Evolutionary conservation across 2,329 filamentous ascomycete species (phyloP).

Genomic region (Beauveria sp.): DNA sequence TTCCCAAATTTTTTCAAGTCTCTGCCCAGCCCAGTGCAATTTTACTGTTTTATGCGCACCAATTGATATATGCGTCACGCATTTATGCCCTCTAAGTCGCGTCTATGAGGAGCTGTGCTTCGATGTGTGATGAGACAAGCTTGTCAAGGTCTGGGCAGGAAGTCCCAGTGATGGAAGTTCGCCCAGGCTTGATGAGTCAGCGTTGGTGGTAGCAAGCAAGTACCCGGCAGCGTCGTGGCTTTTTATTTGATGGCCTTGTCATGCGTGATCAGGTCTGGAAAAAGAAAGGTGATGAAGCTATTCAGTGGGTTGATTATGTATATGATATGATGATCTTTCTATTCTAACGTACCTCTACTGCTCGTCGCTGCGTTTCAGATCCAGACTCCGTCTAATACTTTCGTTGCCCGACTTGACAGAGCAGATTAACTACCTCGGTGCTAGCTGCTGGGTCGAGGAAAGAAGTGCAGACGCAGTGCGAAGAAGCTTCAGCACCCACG

Average conservation of each 20-base stretch:
- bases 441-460: too few relatives aligned
- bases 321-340: too few relatives aligned
- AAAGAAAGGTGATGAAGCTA: too few relatives aligned
- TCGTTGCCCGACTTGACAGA: too few relatives aligned
- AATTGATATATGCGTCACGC: background rate
- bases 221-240: background rate
- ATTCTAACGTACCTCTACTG: too few relatives aligned
- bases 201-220: background rate
- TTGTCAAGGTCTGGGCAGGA: background rate
- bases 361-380: too few relatives aligned
- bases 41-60: conserved; percentile 3
- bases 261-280: background rate
- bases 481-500: too few relatives aligned
- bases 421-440: too few relatives aligned
- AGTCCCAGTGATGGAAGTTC: background rate
- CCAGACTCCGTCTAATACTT: too few relatives aligned
- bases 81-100: background rate
- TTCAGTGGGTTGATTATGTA: too few relatives aligned
- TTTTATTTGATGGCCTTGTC: background rate
- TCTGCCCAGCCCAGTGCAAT: background rate
- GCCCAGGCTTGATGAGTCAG: conserved; percentile 9
- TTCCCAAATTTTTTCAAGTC: background rate
- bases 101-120: conserved; percentile 2
- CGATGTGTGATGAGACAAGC: background rate
- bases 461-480: too few relatives aligned